phyloP scores from a whole-genome alignment of 1,284 basidiomycete genomes.

The Mrakiaceae sp. region DNA sequence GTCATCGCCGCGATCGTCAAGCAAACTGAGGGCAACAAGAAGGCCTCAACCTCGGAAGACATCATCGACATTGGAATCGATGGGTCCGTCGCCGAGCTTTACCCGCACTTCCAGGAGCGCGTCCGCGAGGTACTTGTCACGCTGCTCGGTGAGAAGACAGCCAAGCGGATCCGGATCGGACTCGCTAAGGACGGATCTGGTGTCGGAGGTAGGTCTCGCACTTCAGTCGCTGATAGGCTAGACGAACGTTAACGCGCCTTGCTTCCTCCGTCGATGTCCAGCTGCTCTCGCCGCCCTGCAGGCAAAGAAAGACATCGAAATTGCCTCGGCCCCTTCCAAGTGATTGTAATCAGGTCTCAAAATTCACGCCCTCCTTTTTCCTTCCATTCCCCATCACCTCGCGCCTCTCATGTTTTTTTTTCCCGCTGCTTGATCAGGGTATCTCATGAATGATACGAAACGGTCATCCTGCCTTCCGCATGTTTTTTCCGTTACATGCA shows the following conservation, averaged over 20 bases:
- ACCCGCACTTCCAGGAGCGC: slow-evolving; percentile 68
- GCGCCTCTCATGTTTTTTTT: no score
- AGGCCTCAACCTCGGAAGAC: slow-evolving; percentile 27
- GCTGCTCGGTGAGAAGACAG: slow-evolving; percentile 67
- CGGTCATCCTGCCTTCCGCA: no score
- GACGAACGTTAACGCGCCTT: not conserved
- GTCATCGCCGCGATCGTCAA: slow-evolving; percentile 76
- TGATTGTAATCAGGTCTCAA: no score
- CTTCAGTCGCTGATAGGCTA: not conserved
- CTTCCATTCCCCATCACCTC: no score
- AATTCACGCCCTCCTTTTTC: no score
- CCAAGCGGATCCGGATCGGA: slow-evolving; percentile 69
- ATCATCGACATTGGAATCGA: slow-evolving; percentile 72
- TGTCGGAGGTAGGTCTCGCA: slow-evolving; percentile 62
- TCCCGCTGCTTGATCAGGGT: no score
- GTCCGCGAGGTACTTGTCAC: slow-evolving; percentile 61
- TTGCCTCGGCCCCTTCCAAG: no score
- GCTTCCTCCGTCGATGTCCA: slow-evolving; percentile 9
- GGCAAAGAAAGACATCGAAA: slow-evolving; percentile 32
- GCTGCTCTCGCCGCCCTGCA: slow-evolving; percentile 36
- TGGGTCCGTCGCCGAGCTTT: slow-evolving; percentile 78
- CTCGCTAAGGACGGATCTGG: slow-evolving; percentile 96
- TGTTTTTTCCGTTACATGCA: no score
- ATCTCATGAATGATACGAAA: no score
- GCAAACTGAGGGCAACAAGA: slow-evolving; percentile 53